A percentile compares a stretch with the other conserved stretches of the same genome.
Conservation (phyloP, 2,329 filamentous ascomycete species). For the Phyllosticta citriasiana region DNA sequence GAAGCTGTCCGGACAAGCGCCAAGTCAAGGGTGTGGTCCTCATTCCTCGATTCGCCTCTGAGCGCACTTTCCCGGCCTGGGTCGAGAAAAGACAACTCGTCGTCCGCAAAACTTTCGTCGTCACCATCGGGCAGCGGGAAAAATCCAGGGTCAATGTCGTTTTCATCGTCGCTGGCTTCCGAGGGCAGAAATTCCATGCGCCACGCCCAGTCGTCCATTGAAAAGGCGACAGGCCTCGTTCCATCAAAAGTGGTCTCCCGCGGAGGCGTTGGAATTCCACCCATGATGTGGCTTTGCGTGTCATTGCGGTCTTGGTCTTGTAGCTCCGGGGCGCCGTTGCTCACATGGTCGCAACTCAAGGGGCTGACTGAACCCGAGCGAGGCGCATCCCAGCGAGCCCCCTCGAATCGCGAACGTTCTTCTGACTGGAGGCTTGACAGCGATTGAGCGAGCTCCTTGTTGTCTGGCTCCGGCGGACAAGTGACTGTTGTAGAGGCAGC, state of each 20-base stretch:
- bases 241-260: background rate
- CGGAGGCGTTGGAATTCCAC: no score
- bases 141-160: conserved; percentile 1
- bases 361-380: background rate
- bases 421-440: background rate
- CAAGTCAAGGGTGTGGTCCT: background rate
- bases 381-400: background rate
- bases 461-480: background rate
- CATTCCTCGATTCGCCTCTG: background rate
- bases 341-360: background rate
- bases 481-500: background rate
- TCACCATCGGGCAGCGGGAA: conserved; percentile 4
- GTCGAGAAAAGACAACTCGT: background rate
- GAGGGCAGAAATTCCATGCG: background rate
- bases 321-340: background rate
- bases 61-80: background rate
- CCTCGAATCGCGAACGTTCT: no score
- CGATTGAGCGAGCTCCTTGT: background rate
- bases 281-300: background rate
- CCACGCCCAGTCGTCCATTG: background rate
- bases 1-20: background rate
- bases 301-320: background rate
- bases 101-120: conserved; percentile 3
- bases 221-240: background rate
- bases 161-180: background rate